These are phyloP conservation scores for Poa annua DNA, from an alignment of 176 grass and related monocot species.

Conservation along the genomic window DNA sequence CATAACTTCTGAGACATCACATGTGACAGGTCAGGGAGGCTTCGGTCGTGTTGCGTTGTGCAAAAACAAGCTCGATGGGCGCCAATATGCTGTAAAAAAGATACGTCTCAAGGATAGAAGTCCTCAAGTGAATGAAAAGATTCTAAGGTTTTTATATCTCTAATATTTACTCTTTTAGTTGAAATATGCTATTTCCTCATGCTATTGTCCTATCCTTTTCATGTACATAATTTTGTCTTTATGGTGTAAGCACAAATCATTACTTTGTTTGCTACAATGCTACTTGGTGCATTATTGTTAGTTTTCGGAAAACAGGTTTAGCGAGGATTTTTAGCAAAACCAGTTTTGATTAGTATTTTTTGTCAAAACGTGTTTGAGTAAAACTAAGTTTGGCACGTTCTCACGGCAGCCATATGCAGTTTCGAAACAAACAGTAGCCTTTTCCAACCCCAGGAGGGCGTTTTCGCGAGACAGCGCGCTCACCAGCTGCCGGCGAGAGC, in stretches of 20 bases:
- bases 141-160: constrained; percentile 72
- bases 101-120: constrained; percentile 91
- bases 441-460: too few species aligned
- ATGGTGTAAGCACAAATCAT: constrained; percentile 5
- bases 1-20: constrained; percentile 6
- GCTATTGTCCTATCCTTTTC: constrained; percentile 2
- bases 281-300: constrained; percentile 6
- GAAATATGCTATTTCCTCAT: constrained; percentile 8
- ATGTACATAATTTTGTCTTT: constrained; percentile 29
- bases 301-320: too few species aligned
- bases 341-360: too few species aligned
- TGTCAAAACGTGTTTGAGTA: too few species aligned
- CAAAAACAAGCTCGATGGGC: constrained; percentile 95
- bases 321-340: too few species aligned
- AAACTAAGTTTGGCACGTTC: too few species aligned
- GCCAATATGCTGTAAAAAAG: constrained; percentile 96
- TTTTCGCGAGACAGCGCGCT: too few species aligned
- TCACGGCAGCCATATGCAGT: too few species aligned
- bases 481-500: too few species aligned
- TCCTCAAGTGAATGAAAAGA: constrained; percentile 89
- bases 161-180: constrained; percentile 38
- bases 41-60: constrained; percentile 91
- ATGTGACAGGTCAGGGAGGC: constrained; percentile 72
- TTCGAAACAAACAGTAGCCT: too few species aligned
- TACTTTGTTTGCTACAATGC: not conserved